A percentile compares a stretch with the other conserved stretches of the same genome.
These are phyloP conservation scores for Cyclotella cryptica DNA, from an alignment of 108 stramenopile genomes.

Conservation along the genomic window DNA sequence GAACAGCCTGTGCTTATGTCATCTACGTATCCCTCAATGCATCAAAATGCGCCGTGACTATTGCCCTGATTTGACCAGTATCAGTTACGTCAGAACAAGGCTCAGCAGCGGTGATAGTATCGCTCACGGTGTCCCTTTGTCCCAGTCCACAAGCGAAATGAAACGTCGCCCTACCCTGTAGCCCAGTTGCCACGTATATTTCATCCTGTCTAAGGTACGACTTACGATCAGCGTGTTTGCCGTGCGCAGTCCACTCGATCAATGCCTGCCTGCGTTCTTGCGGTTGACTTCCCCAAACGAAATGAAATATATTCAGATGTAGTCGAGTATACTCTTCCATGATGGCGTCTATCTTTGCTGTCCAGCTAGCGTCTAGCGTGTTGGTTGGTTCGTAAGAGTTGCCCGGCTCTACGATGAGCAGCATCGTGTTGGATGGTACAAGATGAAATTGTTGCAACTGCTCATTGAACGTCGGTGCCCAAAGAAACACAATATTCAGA, in stretches of 20 bases:
- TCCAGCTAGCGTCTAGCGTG: slow-evolving; percentile 19
- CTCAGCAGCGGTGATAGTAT: slow-evolving; percentile 24
- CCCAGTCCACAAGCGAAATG: slow-evolving; percentile 40
- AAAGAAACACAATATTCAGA: slow-evolving; percentile 35
- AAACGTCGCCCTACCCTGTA: slow-evolving; percentile 24
- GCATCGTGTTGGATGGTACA: slow-evolving; percentile 17
- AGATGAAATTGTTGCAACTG: slow-evolving; percentile 23
- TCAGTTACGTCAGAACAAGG: too few relatives aligned
- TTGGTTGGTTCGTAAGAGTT: slow-evolving; percentile 22
- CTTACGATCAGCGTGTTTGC: slow-evolving; percentile 9
- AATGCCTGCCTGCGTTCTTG: slow-evolving; percentile 24
- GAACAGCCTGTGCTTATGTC: too few relatives aligned
- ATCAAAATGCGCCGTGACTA: too few relatives aligned
- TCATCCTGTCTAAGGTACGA: slow-evolving; percentile 25
- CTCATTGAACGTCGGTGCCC: slow-evolving; percentile 37
- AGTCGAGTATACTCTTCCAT: slow-evolving; percentile 10
- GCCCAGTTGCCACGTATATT: slow-evolving; percentile 12
- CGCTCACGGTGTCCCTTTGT: slow-evolving; percentile 24
- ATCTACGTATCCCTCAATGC: too few relatives aligned
- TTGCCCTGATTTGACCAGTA: too few relatives aligned
- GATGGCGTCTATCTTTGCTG: slow-evolving; percentile 10
- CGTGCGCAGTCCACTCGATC: slow-evolving; percentile 10
- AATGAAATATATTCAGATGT: slow-evolving; percentile 39
- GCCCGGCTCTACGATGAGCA: slow-evolving; percentile 43
- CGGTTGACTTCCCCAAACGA: slow-evolving; percentile 34